Evolutionary conservation across 2,329 filamentous ascomycete species (phyloP).

Genomic region (Didymella pomorum): DNA sequence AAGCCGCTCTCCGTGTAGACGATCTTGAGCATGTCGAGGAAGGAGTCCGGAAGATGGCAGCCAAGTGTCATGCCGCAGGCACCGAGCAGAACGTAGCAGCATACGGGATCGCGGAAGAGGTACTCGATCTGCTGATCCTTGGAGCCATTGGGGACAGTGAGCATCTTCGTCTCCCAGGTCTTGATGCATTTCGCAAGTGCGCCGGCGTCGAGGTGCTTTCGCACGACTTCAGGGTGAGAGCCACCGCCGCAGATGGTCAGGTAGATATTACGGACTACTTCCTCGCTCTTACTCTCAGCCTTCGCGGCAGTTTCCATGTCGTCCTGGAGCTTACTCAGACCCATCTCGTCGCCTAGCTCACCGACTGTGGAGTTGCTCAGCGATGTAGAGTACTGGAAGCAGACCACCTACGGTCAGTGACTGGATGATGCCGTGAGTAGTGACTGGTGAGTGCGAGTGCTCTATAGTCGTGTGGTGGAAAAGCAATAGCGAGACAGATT

Average conservation of each 20-base stretch:
- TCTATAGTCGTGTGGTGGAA: background rate
- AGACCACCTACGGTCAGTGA: background rate
- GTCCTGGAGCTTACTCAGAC: background rate
- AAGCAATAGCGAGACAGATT: background rate
- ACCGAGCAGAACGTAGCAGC: background rate
- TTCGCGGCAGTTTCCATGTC: background rate
- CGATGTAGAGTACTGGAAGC: background rate
- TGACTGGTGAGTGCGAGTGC: background rate
- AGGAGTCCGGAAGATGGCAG: background rate
- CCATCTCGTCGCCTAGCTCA: background rate
- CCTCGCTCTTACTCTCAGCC: background rate
- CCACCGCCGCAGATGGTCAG: constrained; percentile 12
- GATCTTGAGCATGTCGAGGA: background rate
- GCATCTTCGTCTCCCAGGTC: background rate
- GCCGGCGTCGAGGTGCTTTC: constrained; percentile 30
- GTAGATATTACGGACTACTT: background rate
- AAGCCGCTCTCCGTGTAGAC: background rate
- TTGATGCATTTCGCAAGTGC: constrained; percentile 24
- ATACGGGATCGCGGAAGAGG: background rate
- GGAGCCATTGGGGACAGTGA: background rate
- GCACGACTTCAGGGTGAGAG: constrained; percentile 27
- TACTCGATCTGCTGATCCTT: background rate
- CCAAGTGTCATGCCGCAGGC: background rate
- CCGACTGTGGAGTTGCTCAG: background rate
- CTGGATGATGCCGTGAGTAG: background rate